A percentile compares a stretch with the other conserved stretches of the same genome.
Evolutionary conservation across 108 stramenopile genomes (phyloP).

Genomic region (Nannochloropsis salina): DNA sequence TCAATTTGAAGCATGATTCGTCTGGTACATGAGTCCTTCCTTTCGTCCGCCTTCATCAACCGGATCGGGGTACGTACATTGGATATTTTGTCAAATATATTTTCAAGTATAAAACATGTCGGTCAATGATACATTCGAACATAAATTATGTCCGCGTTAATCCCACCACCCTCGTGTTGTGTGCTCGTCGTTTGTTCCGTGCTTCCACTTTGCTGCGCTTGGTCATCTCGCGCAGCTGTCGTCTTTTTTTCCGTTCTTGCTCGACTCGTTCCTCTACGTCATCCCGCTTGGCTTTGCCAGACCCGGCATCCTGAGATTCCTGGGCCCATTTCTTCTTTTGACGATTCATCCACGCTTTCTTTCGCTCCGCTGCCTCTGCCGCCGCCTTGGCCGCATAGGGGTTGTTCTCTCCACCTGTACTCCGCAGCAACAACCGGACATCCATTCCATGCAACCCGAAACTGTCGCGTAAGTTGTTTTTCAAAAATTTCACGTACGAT

Average conservation of each 20-base stretch:
- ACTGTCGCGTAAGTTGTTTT: constrained; percentile 31
- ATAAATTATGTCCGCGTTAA: constrained; percentile 5
- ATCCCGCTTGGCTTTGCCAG: neutral
- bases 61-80: no score
- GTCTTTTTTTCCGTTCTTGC: neutral
- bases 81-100: no score
- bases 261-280: neutral
- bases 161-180: neutral
- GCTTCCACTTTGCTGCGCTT: neutral
- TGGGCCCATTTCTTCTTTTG: constrained; percentile 2
- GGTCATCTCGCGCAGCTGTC: neutral
- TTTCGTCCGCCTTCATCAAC: no score
- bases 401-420: neutral
- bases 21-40: no score
- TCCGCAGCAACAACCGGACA: constrained; percentile 29
- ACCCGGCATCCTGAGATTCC: neutral
- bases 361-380: neutral
- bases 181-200: neutral
- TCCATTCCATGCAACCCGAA: constrained; percentile 43
- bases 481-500: constrained; percentile 18
- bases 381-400: neutral
- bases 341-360: neutral
- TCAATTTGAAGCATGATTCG: no score
- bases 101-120: no score
- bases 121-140: neutral